These are phyloP conservation scores for Shiraia sp. DNA, from an alignment of 2,329 filamentous ascomycete genomes.

Conservation along the genomic window DNA sequence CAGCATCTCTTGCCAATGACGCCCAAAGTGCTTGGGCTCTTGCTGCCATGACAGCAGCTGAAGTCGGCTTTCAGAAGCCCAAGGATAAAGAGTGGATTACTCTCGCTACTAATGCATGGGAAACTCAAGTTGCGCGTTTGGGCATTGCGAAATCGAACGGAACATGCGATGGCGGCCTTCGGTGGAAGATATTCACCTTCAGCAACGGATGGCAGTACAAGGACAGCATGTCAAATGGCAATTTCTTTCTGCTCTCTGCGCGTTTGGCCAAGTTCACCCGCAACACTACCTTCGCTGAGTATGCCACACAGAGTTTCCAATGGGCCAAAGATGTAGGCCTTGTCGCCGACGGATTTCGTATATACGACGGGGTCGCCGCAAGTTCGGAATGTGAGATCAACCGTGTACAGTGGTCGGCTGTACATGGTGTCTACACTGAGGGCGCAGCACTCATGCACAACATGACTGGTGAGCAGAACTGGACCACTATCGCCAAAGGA, in stretches of 20 bases:
- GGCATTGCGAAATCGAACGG: constrained; percentile 50
- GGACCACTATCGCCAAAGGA: constrained; percentile 23
- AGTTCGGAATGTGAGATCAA: constrained; percentile 54
- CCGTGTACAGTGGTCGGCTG: constrained; percentile 56
- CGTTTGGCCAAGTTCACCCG: constrained; percentile 70
- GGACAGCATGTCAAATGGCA: constrained; percentile 74
- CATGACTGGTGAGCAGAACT: constrained; percentile 27
- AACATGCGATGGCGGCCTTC: constrained; percentile 66
- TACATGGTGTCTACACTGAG: constrained; percentile 53
- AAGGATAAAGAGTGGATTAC: constrained; percentile 57
- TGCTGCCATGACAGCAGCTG: constrained; percentile 67
- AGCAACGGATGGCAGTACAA: constrained; percentile 81
- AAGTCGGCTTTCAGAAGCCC: constrained; percentile 63
- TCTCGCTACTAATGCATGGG: constrained; percentile 72
- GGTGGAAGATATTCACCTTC: constrained; percentile 74
- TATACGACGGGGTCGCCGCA: constrained; percentile 55
- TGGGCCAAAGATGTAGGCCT: constrained; percentile 54
- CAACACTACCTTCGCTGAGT: constrained; percentile 58
- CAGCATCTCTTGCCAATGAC: constrained; percentile 62
- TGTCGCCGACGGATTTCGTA: constrained; percentile 51
- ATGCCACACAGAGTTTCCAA: constrained; percentile 67
- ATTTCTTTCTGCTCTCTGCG: constrained; percentile 78
- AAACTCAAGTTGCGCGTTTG: constrained; percentile 70
- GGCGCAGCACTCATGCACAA: constrained; percentile 59
- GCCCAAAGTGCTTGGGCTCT: constrained; percentile 74